These are phyloP conservation scores for Bondarzewia mesenterica DNA, from an alignment of 1,284 basidiomycete genomes.

Conservation along the genomic window DNA sequence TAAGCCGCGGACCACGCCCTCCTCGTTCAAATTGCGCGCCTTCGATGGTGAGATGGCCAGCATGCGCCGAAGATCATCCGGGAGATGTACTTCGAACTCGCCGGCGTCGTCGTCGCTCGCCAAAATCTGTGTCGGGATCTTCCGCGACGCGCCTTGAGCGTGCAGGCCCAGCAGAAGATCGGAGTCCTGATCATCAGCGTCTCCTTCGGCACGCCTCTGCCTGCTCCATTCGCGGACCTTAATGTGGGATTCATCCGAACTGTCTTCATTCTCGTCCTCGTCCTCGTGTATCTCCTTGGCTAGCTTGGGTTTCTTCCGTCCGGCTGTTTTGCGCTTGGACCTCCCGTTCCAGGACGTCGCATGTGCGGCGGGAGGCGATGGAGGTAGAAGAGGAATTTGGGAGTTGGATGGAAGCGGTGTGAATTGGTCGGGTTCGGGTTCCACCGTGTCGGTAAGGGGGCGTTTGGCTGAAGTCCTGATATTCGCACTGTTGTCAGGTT, in stretches of 20 bases:
- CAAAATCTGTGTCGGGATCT: slow-evolving; percentile 4
- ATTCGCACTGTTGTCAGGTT: background rate
- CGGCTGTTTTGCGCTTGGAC: slow-evolving; percentile 30
- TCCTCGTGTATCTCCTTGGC: slow-evolving; percentile 25
- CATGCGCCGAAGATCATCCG: slow-evolving; percentile 55
- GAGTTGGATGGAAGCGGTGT: slow-evolving; percentile 10
- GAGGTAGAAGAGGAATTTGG: slow-evolving; percentile 32
- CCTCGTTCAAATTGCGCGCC: slow-evolving; percentile 36
- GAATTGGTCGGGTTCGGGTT: slow-evolving; percentile 3
- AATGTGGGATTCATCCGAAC: slow-evolving; percentile 21
- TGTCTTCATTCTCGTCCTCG: slow-evolving; percentile 25
- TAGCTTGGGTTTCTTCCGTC: slow-evolving; percentile 35
- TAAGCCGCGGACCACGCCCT: slow-evolving; percentile 47
- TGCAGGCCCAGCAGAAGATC: slow-evolving; percentile 8
- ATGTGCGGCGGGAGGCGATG: slow-evolving; percentile 51
- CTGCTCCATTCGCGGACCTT: slow-evolving; percentile 23
- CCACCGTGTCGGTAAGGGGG: slow-evolving; percentile 11
- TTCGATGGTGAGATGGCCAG: slow-evolving; percentile 47
- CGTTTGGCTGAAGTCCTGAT: slow-evolving; percentile 15
- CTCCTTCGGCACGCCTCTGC: slow-evolving; percentile 6
- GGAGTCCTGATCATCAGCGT: slow-evolving; percentile 5
- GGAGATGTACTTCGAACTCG: slow-evolving; percentile 49
- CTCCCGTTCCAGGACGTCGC: slow-evolving; percentile 22
- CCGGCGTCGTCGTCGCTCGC: slow-evolving; percentile 17
- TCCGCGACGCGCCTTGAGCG: slow-evolving; percentile 5